phyloP scores from a whole-genome alignment of 495 filamentous ascomycete species.

The Penicillium steckii region DNA sequence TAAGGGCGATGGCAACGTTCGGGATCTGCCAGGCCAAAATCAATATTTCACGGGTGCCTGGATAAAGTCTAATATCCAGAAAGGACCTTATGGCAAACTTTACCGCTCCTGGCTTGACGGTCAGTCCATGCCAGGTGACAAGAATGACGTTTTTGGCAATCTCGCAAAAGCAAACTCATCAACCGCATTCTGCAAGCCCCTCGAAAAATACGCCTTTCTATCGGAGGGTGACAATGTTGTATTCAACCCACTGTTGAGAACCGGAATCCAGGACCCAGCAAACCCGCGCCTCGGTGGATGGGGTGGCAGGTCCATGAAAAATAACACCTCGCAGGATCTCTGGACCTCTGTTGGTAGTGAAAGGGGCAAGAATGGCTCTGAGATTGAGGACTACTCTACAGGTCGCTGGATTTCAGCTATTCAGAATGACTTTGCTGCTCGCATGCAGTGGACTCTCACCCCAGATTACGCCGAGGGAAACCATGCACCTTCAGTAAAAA shows the following conservation, averaged over 20 bases:
- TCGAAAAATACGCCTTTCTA: slow-evolving; percentile 22
- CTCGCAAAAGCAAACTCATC: background rate
- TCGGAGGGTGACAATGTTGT: slow-evolving; percentile 43
- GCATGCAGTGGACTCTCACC: slow-evolving; percentile 41
- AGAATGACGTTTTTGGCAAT: slow-evolving; percentile 14
- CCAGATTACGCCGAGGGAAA: slow-evolving; percentile 24
- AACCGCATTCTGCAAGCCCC: background rate
- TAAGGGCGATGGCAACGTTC: slow-evolving; percentile 5
- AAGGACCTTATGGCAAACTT: slow-evolving; percentile 32
- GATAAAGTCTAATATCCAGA: slow-evolving; percentile 39
- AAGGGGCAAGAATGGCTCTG: background rate
- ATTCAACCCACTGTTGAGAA: slow-evolving; percentile 39
- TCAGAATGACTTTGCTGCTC: slow-evolving; percentile 45
- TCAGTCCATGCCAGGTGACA: slow-evolving; percentile 23
- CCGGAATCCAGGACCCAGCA: slow-evolving; percentile 36
- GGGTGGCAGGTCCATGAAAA: slow-evolving; percentile 37
- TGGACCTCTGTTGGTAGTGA: slow-evolving; percentile 22
- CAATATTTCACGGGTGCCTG: slow-evolving; percentile 37
- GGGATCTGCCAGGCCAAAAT: slow-evolving; percentile 35
- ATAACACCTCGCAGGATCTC: slow-evolving; percentile 36
- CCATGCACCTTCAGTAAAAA: slow-evolving; percentile 20
- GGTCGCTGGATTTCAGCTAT: slow-evolving; percentile 37
- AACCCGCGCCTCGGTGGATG: slow-evolving; percentile 39
- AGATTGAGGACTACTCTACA: slow-evolving; percentile 4
- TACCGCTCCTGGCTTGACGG: slow-evolving; percentile 30